Percentiles rank a stretch among this genome's conserved stretches.
phyloP scores from a whole-genome alignment of 176 grass and related monocot species.

The Panicum miliaceum region DNA sequence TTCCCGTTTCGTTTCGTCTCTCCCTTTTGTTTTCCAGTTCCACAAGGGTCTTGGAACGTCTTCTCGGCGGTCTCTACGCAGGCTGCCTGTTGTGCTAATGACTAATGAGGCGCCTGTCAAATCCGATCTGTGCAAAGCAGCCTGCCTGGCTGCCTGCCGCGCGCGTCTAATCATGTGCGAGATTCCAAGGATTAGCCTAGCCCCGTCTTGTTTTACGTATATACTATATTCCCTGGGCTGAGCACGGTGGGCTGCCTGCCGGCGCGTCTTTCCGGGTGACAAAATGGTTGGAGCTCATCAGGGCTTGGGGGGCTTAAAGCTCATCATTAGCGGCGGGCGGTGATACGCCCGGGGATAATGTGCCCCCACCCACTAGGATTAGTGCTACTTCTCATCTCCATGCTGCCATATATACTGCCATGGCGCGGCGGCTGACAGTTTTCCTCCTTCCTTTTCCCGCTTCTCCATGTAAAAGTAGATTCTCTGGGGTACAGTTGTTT shows the following conservation, averaged over 20 bases:
- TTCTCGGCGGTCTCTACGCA: too few species aligned
- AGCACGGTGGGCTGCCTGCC: too few species aligned
- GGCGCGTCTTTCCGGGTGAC: slow-evolving; percentile 55
- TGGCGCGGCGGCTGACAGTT: not conserved
- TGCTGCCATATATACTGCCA: not conserved
- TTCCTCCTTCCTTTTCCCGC: not conserved
- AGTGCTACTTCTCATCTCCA: too few species aligned
- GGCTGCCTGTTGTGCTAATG: too few species aligned
- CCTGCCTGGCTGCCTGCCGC: not conserved
- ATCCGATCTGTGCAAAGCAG: not conserved
- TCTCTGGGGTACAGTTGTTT: too few species aligned
- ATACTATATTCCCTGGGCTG: slow-evolving; percentile 4
- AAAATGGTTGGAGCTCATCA: slow-evolving; percentile 53
- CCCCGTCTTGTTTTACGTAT: not conserved
- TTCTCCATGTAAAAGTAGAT: not conserved
- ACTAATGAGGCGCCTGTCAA: not conserved
- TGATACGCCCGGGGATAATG: slow-evolving; percentile 24
- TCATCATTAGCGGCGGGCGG: slow-evolving; percentile 48
- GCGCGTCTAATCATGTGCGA: slow-evolving; percentile 38
- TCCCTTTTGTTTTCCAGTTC: not conserved
- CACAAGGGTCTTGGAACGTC: too few species aligned
- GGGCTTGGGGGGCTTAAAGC: slow-evolving; percentile 31
- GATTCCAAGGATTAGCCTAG: slow-evolving; percentile 19
- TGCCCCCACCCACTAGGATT: not conserved
- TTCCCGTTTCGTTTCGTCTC: not conserved